Evolutionary conservation across 2,329 filamentous ascomycete species (phyloP), one percentile per base, ranked within the genome.

Genomic region (Dothideomycetes sp.): DNA sequence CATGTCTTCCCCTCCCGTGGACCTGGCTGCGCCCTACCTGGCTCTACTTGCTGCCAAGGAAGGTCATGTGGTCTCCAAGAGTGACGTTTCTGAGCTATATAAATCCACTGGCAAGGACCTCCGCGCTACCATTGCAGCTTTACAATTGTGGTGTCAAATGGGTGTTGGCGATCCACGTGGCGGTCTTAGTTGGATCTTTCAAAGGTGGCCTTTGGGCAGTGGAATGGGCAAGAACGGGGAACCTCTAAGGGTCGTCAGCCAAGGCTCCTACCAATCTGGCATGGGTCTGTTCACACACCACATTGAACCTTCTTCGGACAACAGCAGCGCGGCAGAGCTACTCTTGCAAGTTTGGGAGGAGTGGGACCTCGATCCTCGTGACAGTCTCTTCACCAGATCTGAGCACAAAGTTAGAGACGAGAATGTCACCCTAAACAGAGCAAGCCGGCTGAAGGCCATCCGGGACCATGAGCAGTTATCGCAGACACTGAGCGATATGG

Each of bases 81-180:
- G 73, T 18, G 76, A 84, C 0, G 71, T 94, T 0, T 68, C 72
- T 37, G 65, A 73, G 5, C 69, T 98, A 2, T 94, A 87, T 52
- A 67, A 72, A 38, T 75, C 76, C 11, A 81, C 83, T 38, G 58
- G 70, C 2, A 62, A 71, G 19, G 91, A 98, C 56, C 64, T 98
- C 10, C 79, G 91, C 40, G 85, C 81, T 16, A 79, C 81, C 2
- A 76, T 98, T 36, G 79, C 73, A 41, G 87, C 96, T 45, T 71
- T 98, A 19, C 81, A 94, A 56, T 91, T 93, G 56, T 98, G 89
- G 89, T 98, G 93, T 57, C 91, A 98, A 57, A 87, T 96, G 61
- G 86, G 82, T 0, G 77, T 98, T 8, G 93, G 91, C 4, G 91
- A 94, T 55, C 70, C 77, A n/a, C 83, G 83, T 49, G 83, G 84